phyloP scores from a whole-genome alignment of 2,329 filamentous ascomycete species.

The Acrocalymma vagum region DNA sequence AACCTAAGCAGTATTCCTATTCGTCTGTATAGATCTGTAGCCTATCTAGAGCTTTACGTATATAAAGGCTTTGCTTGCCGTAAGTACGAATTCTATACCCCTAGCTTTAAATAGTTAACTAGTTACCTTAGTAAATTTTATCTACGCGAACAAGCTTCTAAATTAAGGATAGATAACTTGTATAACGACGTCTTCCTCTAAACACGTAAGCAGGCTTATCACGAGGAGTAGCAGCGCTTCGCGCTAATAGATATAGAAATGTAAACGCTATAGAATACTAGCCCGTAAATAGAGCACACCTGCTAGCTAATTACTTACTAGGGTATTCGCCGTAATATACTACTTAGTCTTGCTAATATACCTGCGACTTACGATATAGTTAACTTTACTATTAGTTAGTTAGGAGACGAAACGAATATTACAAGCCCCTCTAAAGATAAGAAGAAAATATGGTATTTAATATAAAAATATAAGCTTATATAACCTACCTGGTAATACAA shows the following conservation, averaged over 20 bases:
- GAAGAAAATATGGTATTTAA: conserved; percentile 11
- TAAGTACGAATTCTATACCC: conserved; percentile 7
- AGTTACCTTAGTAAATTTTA: conserved; percentile 5
- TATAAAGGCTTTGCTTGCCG: conserved; percentile 6
- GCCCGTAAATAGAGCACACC: conserved; percentile 8
- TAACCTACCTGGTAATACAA: too few relatives aligned
- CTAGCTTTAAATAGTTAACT: conserved; percentile 7
- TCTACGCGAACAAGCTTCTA: conserved; percentile 4
- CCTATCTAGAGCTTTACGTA: conserved; percentile 5
- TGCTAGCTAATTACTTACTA: conserved; percentile 9
- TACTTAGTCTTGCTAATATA: conserved; percentile 4
- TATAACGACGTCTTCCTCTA: conserved; percentile 9
- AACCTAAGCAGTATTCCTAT: conserved; percentile 1
- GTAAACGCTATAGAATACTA: conserved; percentile 9
- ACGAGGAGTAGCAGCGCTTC: conserved; percentile 4
- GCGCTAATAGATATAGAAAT: conserved; percentile 7
- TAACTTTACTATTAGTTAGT: conserved; percentile 2
- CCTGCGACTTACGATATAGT: conserved; percentile 4
- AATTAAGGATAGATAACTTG: conserved; percentile 5
- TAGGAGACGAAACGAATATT: not conserved
- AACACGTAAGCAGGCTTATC: conserved; percentile 5
- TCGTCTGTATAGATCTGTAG: conserved; percentile 1
- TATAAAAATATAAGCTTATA: too few relatives aligned
- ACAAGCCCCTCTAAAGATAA: conserved; percentile 5
- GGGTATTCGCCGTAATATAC: conserved; percentile 6